Conservation (phyloP, 768 basidiomycete species). For the Mycena rebaudengoi region DNA sequence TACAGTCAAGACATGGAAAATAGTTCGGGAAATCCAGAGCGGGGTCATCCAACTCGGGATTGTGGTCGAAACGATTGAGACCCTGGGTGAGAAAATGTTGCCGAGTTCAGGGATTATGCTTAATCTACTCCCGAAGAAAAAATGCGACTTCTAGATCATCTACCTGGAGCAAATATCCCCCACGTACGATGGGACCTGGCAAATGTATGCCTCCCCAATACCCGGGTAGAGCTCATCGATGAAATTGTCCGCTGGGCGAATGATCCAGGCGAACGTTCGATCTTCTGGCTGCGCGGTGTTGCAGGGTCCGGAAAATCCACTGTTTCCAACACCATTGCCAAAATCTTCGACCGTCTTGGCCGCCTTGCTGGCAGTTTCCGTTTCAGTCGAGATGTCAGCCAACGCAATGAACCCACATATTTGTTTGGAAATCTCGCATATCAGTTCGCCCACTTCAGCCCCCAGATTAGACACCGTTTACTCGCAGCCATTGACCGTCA, state of each 20-base stretch:
- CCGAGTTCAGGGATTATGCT: too few species aligned
- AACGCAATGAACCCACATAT: background rate
- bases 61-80: background rate
- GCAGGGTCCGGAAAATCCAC: slow-evolving; percentile 17
- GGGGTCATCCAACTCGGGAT: background rate
- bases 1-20: background rate
- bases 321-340: slow-evolving; percentile 7
- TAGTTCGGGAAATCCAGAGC: background rate
- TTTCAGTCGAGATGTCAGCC: background rate
- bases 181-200: slow-evolving; percentile 4
- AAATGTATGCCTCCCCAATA: slow-evolving; percentile 2
- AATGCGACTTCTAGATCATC: background rate
- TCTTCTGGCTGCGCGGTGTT: slow-evolving; percentile 7
- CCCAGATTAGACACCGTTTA: background rate
- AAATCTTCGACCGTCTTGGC: background rate
- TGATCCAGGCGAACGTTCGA: background rate
- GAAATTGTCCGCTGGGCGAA: slow-evolving; percentile 4
- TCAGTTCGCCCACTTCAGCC: slow-evolving; percentile 11
- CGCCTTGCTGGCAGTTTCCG: slow-evolving; percentile 12
- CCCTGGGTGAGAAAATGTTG: background rate
- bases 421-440: slow-evolving; percentile 9
- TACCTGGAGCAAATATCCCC: slow-evolving; percentile 11
- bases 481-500: background rate
- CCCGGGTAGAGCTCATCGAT: slow-evolving; percentile 3
- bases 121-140: background rate